phyloP scores from a whole-genome alignment of 208 protist genomes.

The Angomonas deanei region DNA sequence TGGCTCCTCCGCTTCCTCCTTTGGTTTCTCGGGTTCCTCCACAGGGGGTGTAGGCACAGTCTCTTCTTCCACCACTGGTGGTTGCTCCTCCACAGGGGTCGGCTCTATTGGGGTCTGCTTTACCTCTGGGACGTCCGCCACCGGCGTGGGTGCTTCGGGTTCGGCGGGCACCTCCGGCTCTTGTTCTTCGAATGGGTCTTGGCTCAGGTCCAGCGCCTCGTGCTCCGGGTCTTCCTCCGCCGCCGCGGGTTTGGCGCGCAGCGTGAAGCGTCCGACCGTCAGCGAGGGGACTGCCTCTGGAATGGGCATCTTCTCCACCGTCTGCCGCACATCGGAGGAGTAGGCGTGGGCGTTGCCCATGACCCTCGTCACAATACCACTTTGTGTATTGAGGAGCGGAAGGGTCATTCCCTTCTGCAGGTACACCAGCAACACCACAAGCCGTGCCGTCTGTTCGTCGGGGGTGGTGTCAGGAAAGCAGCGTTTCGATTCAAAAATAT shows the following conservation, averaged over 20 bases:
- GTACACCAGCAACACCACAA: slow-evolving; percentile 63
- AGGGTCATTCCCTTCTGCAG: slow-evolving; percentile 64
- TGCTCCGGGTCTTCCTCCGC: slow-evolving; percentile 8
- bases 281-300: slow-evolving; percentile 11
- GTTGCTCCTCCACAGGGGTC: neutral
- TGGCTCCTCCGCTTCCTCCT: neutral
- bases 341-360: slow-evolving; percentile 18
- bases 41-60: neutral
- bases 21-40: neutral
- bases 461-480: slow-evolving; percentile 1
- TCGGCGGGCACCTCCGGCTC: neutral
- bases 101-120: neutral
- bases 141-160: neutral
- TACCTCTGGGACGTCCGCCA: neutral
- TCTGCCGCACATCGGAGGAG: slow-evolving; percentile 34
- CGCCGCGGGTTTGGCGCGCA: neutral
- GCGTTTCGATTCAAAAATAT: slow-evolving; percentile 29
- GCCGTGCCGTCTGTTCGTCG: slow-evolving; percentile 42
- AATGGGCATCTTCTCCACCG: slow-evolving; percentile 56
- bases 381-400: slow-evolving; percentile 42
- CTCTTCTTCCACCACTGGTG: neutral
- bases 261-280: slow-evolving; percentile 10
- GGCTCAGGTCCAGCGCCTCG: slow-evolving; percentile 10
- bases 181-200: slow-evolving; percentile 6
- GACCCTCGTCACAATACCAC: slow-evolving; percentile 24